These are phyloP conservation scores for Fraxinus platypoda DNA, from an alignment of 305 asterid species.

Conservation along the genomic window DNA sequence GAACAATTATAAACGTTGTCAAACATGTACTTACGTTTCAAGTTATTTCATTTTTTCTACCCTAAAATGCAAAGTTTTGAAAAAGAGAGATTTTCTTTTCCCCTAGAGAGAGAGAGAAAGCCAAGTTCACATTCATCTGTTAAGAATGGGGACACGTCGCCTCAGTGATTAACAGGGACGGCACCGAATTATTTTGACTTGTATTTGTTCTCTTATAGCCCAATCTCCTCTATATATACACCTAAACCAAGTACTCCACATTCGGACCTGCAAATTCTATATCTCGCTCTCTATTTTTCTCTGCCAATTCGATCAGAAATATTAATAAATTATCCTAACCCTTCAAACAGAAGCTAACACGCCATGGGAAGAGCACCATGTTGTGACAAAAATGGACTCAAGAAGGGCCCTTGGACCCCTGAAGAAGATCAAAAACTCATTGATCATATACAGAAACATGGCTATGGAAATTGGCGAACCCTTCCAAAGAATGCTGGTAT, in stretches of 20 bases:
- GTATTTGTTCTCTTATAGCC: constrained; percentile 13
- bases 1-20: neutral
- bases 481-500: constrained; percentile 70
- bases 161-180: constrained; percentile 65
- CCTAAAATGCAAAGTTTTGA: neutral
- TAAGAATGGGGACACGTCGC: constrained; percentile 71
- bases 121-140: constrained; percentile 29
- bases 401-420: constrained; percentile 70
- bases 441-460: constrained; percentile 59
- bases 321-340: neutral
- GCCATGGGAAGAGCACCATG: constrained; percentile 59
- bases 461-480: constrained; percentile 75
- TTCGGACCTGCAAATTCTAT: constrained; percentile 14
- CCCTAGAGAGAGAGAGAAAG: neutral
- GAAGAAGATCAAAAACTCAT: constrained; percentile 73
- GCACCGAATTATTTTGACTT: constrained; percentile 69
- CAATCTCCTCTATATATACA: neutral
- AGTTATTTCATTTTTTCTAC: neutral
- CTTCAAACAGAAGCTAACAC: neutral
- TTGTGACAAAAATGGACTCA: constrained; percentile 57
- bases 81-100: neutral
- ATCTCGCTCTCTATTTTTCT: constrained; percentile 9
- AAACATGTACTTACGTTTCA: neutral
- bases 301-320: neutral
- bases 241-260: neutral